These are phyloP conservation scores for Pezicula neosporulosa DNA, from an alignment of 2,329 filamentous ascomycete species.

Conservation along the genomic window DNA sequence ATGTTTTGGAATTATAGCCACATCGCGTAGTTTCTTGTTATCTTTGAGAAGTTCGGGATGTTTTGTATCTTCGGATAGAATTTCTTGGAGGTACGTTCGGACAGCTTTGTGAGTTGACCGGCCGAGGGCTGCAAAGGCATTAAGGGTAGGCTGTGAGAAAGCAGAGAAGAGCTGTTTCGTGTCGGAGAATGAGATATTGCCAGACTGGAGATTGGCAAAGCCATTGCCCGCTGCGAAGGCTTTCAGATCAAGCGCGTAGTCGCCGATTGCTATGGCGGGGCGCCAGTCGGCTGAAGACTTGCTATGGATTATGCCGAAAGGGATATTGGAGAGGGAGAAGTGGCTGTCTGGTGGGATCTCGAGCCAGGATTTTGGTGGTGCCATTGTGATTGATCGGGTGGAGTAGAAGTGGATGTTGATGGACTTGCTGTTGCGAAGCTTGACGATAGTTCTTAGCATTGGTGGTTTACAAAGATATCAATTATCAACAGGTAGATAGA, in stretches of 20 bases:
- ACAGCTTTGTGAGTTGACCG: constrained; percentile 65
- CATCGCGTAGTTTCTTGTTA: constrained; percentile 53
- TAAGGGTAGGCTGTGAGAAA: constrained; percentile 64
- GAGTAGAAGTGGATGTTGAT: background rate
- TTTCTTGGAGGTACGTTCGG: constrained; percentile 62
- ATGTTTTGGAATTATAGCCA: constrained; percentile 55
- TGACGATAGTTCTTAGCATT: background rate
- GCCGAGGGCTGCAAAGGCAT: constrained; percentile 71
- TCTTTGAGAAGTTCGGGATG: constrained; percentile 60
- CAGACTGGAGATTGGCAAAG: constrained; percentile 51
- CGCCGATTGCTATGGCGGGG: constrained; percentile 66
- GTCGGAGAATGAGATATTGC: constrained; percentile 28
- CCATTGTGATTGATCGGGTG: constrained; percentile 17
- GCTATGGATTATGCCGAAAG: constrained; percentile 65
- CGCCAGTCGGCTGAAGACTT: constrained; percentile 42
- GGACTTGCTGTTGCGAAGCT: background rate
- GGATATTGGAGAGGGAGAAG: constrained; percentile 73
- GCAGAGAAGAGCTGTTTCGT: constrained; percentile 51
- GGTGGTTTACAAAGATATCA: background rate
- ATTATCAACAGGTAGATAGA: too few relatives aligned
- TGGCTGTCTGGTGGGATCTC: constrained; percentile 23
- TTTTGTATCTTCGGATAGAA: constrained; percentile 58
- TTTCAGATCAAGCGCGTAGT: constrained; percentile 63
- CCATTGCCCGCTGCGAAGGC: constrained; percentile 55
- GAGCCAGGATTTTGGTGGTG: constrained; percentile 27